Conservation (phyloP, 129 eudicot species). For the Centaurea solstitialis region DNA sequence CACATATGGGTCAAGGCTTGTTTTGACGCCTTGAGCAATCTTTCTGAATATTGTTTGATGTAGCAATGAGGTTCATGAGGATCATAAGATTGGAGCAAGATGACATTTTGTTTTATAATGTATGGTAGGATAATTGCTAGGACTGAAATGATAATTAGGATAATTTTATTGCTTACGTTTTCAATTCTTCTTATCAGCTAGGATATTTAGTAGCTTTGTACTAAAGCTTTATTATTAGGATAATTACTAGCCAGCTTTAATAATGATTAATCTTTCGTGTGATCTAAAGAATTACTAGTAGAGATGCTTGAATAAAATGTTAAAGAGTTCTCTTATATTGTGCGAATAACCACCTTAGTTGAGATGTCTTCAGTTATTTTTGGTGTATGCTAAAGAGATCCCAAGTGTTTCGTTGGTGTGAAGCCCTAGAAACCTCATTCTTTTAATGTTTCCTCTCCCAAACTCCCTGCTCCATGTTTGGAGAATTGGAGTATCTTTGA, state of each 20-base stretch:
- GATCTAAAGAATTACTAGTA: not conserved
- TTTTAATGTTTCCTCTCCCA: not conserved
- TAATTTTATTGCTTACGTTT: not conserved
- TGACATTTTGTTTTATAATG: no score
- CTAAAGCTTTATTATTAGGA: not conserved
- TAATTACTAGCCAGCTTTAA: not conserved
- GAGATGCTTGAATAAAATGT: not conserved
- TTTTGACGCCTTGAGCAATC: no score
- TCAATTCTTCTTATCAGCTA: not conserved
- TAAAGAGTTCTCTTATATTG: not conserved
- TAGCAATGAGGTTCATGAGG: no score
- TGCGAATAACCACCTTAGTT: not conserved
- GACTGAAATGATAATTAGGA: not conserved
- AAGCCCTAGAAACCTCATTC: not conserved
- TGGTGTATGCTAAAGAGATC: not conserved
- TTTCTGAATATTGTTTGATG: no score
- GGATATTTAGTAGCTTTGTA: not conserved
- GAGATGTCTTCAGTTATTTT: not conserved
- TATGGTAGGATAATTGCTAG: not conserved
- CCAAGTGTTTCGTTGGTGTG: not conserved
- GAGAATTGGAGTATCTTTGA: not conserved
- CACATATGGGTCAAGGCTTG: no score
- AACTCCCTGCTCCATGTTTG: not conserved
- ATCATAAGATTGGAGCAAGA: no score
- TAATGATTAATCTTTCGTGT: not conserved